A percentile compares a stretch with the other conserved stretches of the same genome.
phyloP scores from a whole-genome alignment of 2,329 filamentous ascomycete species.

The Claviceps cyperi region DNA sequence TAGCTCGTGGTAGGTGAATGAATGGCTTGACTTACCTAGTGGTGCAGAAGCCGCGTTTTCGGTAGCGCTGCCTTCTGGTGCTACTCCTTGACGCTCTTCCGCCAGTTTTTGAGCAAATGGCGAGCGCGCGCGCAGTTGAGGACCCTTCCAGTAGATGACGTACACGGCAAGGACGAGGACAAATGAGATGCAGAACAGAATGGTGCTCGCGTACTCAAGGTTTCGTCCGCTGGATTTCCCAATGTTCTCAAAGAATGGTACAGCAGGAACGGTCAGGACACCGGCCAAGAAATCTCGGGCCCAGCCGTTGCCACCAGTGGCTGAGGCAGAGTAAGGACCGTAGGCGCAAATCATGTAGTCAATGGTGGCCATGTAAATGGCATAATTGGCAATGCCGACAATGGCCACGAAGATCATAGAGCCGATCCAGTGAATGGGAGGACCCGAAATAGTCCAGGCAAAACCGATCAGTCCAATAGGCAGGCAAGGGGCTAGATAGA shows the following conservation, averaged over 20 bases:
- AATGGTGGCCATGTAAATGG: slow-evolving; percentile 63
- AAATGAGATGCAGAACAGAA: slow-evolving; percentile 47
- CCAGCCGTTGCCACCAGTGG: slow-evolving; percentile 64
- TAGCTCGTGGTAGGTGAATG: background rate
- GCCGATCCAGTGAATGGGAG: slow-evolving; percentile 51
- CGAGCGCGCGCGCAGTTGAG: slow-evolving; percentile 42
- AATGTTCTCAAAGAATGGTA: slow-evolving; percentile 49
- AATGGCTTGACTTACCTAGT: slow-evolving; percentile 19
- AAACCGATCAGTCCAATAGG: slow-evolving; percentile 58
- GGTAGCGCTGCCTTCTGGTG: slow-evolving; percentile 14
- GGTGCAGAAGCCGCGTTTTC: slow-evolving; percentile 11
- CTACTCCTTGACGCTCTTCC: slow-evolving; percentile 20
- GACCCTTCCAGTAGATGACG: slow-evolving; percentile 52
- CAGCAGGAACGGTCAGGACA: slow-evolving; percentile 52
- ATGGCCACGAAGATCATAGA: slow-evolving; percentile 50
- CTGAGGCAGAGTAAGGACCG: slow-evolving; percentile 57
- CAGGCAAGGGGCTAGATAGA: slow-evolving; percentile 45
- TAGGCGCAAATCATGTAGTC: slow-evolving; percentile 68
- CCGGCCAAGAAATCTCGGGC: slow-evolving; percentile 60
- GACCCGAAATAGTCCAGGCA: slow-evolving; percentile 51
- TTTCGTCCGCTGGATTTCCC: slow-evolving; percentile 29
- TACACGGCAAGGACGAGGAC: slow-evolving; percentile 50
- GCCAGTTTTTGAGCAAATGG: slow-evolving; percentile 51
- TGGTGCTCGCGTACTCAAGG: slow-evolving; percentile 46
- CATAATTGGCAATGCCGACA: slow-evolving; percentile 60